phyloP scores from a whole-genome alignment of 2,329 filamentous ascomycete species.

The Trichoderma semiorbis region DNA sequence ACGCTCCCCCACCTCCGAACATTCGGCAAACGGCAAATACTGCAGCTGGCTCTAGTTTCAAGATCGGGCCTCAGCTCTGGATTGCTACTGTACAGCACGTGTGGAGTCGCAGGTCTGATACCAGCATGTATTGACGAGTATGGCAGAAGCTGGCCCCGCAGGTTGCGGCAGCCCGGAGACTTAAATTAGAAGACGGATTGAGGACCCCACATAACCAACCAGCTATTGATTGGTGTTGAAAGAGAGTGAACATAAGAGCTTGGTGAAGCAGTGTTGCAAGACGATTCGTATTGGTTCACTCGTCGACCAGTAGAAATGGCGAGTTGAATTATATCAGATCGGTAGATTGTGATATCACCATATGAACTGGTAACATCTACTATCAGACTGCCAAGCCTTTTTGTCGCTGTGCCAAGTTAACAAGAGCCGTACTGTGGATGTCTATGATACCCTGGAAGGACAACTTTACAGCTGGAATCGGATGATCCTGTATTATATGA shows the following conservation, averaged over 20 bases:
- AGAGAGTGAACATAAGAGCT: neutral
- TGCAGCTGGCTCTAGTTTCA: constrained; percentile 11
- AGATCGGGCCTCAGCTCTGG: constrained; percentile 1
- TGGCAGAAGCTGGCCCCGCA: neutral
- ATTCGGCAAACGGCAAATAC: constrained; percentile 8
- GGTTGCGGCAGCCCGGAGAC: constrained; percentile 1
- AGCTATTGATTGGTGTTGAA: neutral
- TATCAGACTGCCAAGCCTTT: neutral
- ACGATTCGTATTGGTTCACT: neutral
- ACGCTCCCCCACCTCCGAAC: neutral
- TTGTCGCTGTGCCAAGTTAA: neutral
- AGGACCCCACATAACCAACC: neutral
- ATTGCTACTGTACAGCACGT: neutral
- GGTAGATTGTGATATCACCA: neutral
- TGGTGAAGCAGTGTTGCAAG: neutral
- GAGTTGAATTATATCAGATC: neutral
- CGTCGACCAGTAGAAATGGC: neutral
- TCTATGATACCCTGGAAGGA: neutral
- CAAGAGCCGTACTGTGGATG: neutral
- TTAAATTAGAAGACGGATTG: constrained; percentile 13
- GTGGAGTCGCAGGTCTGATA: constrained; percentile 2
- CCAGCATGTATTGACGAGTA: neutral
- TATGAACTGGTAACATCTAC: neutral
- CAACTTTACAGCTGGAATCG: neutral
- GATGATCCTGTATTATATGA: neutral